Conservation (phyloP, 2,329 filamentous ascomycete genomes). For the Ceratocystis cacaofunesta region DNA sequence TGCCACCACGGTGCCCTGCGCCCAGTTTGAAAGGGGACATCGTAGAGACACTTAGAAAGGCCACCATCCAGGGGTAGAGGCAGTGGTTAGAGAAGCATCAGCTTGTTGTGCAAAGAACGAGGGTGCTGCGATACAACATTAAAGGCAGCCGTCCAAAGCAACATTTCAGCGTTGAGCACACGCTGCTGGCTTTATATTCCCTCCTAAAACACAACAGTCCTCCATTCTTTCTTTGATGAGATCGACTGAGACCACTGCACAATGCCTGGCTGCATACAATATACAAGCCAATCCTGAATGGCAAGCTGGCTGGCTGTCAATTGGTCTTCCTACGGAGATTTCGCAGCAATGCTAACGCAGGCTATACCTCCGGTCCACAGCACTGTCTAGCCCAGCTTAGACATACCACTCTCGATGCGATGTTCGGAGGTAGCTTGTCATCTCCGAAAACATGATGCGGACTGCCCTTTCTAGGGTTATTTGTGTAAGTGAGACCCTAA, state of each 20-base stretch:
- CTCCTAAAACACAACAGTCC: no score
- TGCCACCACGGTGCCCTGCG: background rate
- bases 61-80: background rate
- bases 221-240: no score
- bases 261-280: background rate
- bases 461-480: background rate
- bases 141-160: background rate
- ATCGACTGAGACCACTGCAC: background rate
- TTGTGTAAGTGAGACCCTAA: background rate
- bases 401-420: no score
- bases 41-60: background rate
- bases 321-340: no score
- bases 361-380: no score
- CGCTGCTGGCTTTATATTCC: background rate
- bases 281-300: no score
- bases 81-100: background rate
- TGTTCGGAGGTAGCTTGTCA: no score
- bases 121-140: background rate
- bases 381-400: no score
- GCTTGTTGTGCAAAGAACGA: background rate
- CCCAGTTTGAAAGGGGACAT: background rate
- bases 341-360: no score
- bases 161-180: background rate
- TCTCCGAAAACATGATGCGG: no score
- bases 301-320: no score